These are phyloP conservation scores for Geranium rotundifolium DNA, from an alignment of 345 rosid species.

Conservation along the genomic window DNA sequence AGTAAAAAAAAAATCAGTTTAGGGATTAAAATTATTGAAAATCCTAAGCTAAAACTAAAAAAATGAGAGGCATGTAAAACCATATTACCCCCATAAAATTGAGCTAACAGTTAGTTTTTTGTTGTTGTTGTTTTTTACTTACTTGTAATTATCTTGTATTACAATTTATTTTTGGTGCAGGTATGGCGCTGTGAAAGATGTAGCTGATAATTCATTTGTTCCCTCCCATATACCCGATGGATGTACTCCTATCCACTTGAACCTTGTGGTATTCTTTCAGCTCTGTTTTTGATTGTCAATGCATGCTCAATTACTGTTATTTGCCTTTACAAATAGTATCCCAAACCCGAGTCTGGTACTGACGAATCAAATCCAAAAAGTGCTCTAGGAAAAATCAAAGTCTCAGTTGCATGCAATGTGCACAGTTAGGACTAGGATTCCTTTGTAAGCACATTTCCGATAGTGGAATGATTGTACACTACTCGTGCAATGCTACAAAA, in stretches of 20 bases:
- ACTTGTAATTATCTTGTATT: not conserved
- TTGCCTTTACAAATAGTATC: not conserved
- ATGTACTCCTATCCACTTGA: slow-evolving; percentile 77
- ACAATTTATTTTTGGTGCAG: slow-evolving; percentile 29
- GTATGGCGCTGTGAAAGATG: slow-evolving; percentile 51
- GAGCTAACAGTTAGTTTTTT: not conserved
- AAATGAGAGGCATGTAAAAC: no score
- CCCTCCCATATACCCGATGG: slow-evolving; percentile 40
- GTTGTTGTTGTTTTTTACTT: no score
- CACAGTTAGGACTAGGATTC: not conserved
- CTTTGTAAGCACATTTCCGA: not conserved
- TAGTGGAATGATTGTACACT: not conserved
- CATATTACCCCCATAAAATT: not conserved
- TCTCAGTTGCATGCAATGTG: not conserved
- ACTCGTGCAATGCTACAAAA: not conserved
- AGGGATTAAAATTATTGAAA: no score
- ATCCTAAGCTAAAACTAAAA: no score
- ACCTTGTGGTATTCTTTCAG: slow-evolving; percentile 64
- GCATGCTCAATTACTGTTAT: not conserved
- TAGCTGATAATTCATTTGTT: slow-evolving; percentile 20
- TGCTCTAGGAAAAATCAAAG: not conserved
- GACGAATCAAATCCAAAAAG: not conserved
- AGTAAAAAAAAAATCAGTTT: no score
- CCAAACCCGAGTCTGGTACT: not conserved
- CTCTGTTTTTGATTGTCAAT: not conserved